Evolutionary conservation across 352 stramenopile species (phyloP), one percentile per base, ranked within the genome.

Genomic region (Elongisporangium prolatum): DNA sequence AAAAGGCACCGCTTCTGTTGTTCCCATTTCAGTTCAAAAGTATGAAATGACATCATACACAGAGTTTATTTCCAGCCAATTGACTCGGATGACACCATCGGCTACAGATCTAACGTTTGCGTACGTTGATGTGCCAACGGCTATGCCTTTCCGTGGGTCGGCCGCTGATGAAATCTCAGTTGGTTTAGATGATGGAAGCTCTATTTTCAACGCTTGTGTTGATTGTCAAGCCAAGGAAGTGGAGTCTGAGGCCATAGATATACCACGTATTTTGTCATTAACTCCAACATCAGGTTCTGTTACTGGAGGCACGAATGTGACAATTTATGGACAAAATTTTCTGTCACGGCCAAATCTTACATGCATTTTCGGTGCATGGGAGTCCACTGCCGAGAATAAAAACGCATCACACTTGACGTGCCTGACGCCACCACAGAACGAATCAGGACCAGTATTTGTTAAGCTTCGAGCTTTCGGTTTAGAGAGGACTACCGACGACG

Each of bases 261-360:
- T 72, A 16, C 70, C 75, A 48, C 48, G 60, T 11, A 68, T 85
- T n/a, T 22, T 48, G 11, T 63, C 54, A 9, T 48, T 79, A 3
- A 21, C 4, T 13, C 75, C 75, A 20, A 18, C 44, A 6, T 52
- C 64, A 4, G 78, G 78, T 0, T 38, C 74, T 18, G 50, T 37
- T 14, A 59, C 44, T 20, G 78, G 78, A 17, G 72, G 72, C 4
- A 85, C 75, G 0, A 72, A 67, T 3, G 53, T 88, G 4, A 72
- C 55, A 0, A 9, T 88, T 0, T 53, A 48, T 1, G 78, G 74
- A 1, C 54, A 63, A 28, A 67, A 74, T 20, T 70, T 86, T 21
- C 21, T 77, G 1, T 52, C 66, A 22, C 68, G 65, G 0, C 56
- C 61, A 2, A 37, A 54, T 24, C 55, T 89, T 4, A 61, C 56